These are phyloP conservation scores for Calocybe gambosa DNA, from an alignment of 1,284 basidiomycete genomes.

Conservation along the genomic window DNA sequence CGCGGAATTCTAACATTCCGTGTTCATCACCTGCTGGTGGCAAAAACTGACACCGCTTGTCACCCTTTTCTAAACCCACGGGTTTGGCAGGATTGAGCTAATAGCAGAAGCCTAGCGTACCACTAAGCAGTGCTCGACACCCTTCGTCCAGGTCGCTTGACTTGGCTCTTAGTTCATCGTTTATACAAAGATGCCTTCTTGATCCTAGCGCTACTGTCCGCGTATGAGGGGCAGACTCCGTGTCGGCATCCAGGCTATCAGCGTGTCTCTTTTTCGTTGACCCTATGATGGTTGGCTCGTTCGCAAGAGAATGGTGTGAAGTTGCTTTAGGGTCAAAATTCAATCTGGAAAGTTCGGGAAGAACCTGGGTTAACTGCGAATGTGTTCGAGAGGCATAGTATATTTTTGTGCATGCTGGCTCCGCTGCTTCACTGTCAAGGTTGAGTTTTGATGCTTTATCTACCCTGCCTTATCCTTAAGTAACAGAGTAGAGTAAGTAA, in stretches of 20 bases:
- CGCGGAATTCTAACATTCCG: slow-evolving; percentile 80
- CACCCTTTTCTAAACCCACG: slow-evolving; percentile 45
- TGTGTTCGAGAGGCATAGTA: slow-evolving; percentile 95
- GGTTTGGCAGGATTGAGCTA: slow-evolving; percentile 6
- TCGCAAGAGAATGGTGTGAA: slow-evolving; percentile 18
- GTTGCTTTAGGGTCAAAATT: slow-evolving; percentile 23
- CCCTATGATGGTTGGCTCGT: slow-evolving; percentile 14
- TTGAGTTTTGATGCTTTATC: slow-evolving; percentile 20
- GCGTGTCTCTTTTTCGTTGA: slow-evolving; percentile 21
- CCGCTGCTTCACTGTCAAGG: slow-evolving; percentile 31
- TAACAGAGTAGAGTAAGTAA: not conserved
- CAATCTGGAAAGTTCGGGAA: slow-evolving; percentile 80
- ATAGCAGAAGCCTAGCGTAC: slow-evolving; percentile 32
- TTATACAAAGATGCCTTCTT: slow-evolving; percentile 92
- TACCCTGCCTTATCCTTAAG: slow-evolving; percentile 21
- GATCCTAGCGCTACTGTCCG: slow-evolving; percentile 82
- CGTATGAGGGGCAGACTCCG: slow-evolving; percentile 25
- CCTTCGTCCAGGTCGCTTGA: slow-evolving; percentile 86
- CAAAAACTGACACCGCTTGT: slow-evolving; percentile 72
- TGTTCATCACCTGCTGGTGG: slow-evolving; percentile 73
- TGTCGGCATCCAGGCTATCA: slow-evolving; percentile 22
- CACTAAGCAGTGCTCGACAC: slow-evolving; percentile 83
- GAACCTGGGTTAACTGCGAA: slow-evolving; percentile 88
- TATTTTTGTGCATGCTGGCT: slow-evolving; percentile 72
- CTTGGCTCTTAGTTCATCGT: slow-evolving; percentile 65